Base-by-base conservation (phyloP, 2,329 filamentous ascomycete species). In the Colletotrichum godetiae region DNA sequence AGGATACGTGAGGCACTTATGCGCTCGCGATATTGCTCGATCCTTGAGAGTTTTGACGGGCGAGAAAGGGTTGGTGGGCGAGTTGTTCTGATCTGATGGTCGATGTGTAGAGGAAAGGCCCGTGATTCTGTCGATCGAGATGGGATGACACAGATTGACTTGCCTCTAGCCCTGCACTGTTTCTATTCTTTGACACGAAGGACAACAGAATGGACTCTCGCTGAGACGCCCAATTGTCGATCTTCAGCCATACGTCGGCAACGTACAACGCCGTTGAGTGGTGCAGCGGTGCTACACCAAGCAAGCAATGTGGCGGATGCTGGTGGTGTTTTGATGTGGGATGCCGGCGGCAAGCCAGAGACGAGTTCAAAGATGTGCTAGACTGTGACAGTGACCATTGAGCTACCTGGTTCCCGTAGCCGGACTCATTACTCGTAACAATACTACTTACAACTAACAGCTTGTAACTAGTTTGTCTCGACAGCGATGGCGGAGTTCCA, bases 361-460 rank as follows among this genome's bases (percentile, higher is more conserved):
- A 31, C 22, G 31, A 8, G 19, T 24, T 63, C 19, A 24, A 56
- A 37, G 46, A 33, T 27, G 35, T 22, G n/a, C 35, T 56, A 64
- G 49, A 37, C 58, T 42, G 22, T 22, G 12, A 42, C n/a, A 15
- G n/a, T 46, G 33, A 22, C 60, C 61, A 52, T 66, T 29, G 27
- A 66, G 53, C 53, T 61, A 58, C 37, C 19, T 65, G 52, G 62
- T 52, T 58, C 67, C 27, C 33, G 35, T 42, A 3, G 11, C 37
- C 24, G n/a, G 60, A 15, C 24, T 29, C 49, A 69, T 69, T 66
- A 69, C 60, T 69, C 67, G 35, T 35, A 22, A 56, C 24, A 24
- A 10, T 19, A 19, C 22, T 19, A 10, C 42, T 35, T 29, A 62
- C 10, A 19, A 42, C 13, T 8, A 19, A 19, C 15, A 42, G 37